A percentile compares a stretch with the other conserved stretches of the same genome.
Conservation (phyloP, 495 filamentous ascomycete genomes). For the Trichodelitschia bisporula region DNA sequence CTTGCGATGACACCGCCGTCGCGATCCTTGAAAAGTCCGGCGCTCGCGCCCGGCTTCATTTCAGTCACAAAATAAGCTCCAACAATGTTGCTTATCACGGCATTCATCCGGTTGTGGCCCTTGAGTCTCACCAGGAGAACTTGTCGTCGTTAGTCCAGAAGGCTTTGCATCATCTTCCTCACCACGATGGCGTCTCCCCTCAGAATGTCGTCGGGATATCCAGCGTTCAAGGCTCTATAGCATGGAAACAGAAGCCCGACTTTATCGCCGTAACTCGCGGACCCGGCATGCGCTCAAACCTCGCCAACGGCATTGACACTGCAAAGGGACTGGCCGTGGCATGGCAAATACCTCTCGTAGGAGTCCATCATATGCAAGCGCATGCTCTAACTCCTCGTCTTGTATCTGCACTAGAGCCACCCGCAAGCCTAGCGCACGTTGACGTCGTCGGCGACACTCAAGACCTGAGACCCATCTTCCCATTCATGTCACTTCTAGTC, state of each 20-base stretch:
- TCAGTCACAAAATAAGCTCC: constrained; percentile 61
- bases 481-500: constrained; percentile 65
- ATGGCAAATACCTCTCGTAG: constrained; percentile 59
- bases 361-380: constrained; percentile 91
- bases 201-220: neutral
- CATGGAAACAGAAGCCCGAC: constrained; percentile 32
- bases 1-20: constrained; percentile 93
- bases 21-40: constrained; percentile 41
- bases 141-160: constrained; percentile 40
- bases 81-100: constrained; percentile 46
- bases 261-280: constrained; percentile 72
- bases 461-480: constrained; percentile 30
- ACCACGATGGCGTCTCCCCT: neutral
- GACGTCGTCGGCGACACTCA: constrained; percentile 1
- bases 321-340: constrained; percentile 74
- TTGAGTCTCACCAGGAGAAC: constrained; percentile 43
- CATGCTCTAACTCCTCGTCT: constrained; percentile 75
- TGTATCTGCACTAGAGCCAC: constrained; percentile 29
- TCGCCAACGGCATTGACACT: constrained; percentile 52
- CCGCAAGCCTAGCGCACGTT: neutral
- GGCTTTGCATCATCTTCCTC: constrained; percentile 31
- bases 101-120: constrained; percentile 50
- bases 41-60: constrained; percentile 27
- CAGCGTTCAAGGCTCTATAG: neutral
- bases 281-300: constrained; percentile 58